Evolutionary conservation across 805 yeast genomes (phyloP).

Genomic region (Yamadazyma phyllophila): DNA sequence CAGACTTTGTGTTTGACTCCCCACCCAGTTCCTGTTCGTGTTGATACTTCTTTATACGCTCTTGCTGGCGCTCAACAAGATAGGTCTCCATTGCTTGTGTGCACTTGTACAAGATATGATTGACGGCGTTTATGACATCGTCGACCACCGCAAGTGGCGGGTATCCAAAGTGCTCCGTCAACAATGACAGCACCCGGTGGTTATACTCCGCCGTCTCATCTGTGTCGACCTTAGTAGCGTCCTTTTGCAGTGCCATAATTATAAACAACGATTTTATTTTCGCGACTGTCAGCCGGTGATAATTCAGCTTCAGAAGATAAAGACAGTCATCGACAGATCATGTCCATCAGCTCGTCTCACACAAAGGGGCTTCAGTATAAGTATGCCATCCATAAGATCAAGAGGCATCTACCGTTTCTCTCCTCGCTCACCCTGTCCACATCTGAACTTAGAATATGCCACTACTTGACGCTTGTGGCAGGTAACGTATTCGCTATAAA

Average conservation of each 20-base stretch:
- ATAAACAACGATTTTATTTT: too few relatives aligned
- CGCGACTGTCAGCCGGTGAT: not conserved
- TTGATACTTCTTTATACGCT: not conserved
- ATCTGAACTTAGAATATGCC: conserved; percentile 19
- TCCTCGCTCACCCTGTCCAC: conserved; percentile 3
- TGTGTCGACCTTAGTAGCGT: not conserved
- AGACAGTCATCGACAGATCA: not conserved
- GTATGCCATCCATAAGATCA: conserved; percentile 49
- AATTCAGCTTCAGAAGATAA: too few relatives aligned
- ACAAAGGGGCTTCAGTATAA: conserved; percentile 58
- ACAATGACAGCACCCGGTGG: conserved; percentile 38
- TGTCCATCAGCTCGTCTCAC: conserved; percentile 31
- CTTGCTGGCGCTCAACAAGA: conserved; percentile 39
- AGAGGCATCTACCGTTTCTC: conserved; percentile 34
- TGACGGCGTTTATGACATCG: conserved; percentile 84
- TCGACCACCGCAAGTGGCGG: conserved; percentile 82
- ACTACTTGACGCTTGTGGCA: conserved; percentile 31
- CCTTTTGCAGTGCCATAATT: not conserved
- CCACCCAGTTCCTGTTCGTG: too few relatives aligned
- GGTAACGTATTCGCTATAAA: conserved; percentile 37
- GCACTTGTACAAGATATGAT: conserved; percentile 78
- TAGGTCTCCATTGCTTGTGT: conserved; percentile 74
- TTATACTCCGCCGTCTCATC: conserved; percentile 15
- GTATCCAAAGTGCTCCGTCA: conserved; percentile 84
- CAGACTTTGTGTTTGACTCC: not conserved